Base-by-base conservation (phyloP, 805 yeast genomes). In the Candida taoyuanica region DNA sequence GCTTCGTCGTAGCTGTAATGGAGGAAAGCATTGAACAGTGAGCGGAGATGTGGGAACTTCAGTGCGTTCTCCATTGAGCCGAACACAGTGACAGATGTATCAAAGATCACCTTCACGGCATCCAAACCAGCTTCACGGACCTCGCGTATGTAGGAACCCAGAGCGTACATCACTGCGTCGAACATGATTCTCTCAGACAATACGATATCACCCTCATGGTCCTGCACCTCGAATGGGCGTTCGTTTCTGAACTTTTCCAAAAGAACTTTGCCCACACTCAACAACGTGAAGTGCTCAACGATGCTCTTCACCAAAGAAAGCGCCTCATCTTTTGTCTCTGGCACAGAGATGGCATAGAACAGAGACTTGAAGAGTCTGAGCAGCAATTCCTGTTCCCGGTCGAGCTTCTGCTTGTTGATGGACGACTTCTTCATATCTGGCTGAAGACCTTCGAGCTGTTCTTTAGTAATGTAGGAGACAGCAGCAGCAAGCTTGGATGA, bases 1-100 rank as follows among this genome's bases (percentile, higher is more conserved):
- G 78, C 81, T 59, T 86, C 96, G 45, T 85, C 94, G 56, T 85
- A 93, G 62, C 98, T 89, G 31, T 86, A 75, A 55, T 94, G 99
- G 31, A 93, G 79, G 52, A 94, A 83, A 37, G 81, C 81, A 35
- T 86, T 81, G 48, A 85, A 79, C 67, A 91, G 67, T 6, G 81
- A 71, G 42, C 93, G 74, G 47, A 88, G 73, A 26, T 88, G 70
- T 2, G 95, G 86, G 39, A 85, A 83, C 37, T 76, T 73, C 42
- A 82, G 68, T 1, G 86, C 81, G 32, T 76, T 73, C 15, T 78
- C 84, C 2, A 70, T 68, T 0, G 71, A 63, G 0, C 91, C 95
- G 61, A 87, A 85, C 1, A 93, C 59, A 0, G 73, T 57, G 1
- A 71, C 71, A 12, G 94, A 78, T 0, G 85, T 70, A 5, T 71